These are phyloP conservation scores for Penicillium crystallinum DNA, from an alignment of 495 filamentous ascomycete species.

Conservation along the genomic window DNA sequence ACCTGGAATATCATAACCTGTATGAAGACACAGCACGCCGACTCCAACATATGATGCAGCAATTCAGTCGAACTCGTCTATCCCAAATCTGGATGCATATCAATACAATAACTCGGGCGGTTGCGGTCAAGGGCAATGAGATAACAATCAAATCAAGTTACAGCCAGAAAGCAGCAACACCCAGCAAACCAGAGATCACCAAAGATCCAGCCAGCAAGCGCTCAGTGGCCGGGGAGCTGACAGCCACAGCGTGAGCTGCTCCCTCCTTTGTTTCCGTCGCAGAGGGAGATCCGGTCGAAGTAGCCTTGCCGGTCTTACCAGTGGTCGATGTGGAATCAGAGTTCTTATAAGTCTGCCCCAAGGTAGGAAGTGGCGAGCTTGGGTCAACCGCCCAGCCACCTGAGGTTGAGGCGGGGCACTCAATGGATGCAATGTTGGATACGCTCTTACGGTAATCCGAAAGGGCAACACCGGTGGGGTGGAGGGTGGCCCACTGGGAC, in stretches of 20 bases:
- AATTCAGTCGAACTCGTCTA: conserved; percentile 8
- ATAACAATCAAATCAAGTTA: conserved; percentile 4
- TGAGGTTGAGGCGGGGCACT: conserved; percentile 65
- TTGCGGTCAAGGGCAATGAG: too few species aligned
- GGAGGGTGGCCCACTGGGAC: conserved; percentile 68
- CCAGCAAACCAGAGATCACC: conserved; percentile 18
- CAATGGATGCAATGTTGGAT: conserved; percentile 47
- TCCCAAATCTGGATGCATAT: conserved; percentile 18
- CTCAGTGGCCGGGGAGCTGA: conserved; percentile 16
- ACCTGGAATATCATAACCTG: conserved; percentile 4
- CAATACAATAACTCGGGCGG: conserved; percentile 10
- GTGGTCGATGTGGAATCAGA: conserved; percentile 1
- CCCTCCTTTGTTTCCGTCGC: conserved; percentile 16
- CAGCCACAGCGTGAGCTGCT: conserved; percentile 14
- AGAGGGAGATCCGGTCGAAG: conserved; percentile 8
- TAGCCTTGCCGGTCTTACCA: not conserved
- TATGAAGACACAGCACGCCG: conserved; percentile 7
- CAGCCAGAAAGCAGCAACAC: conserved; percentile 22
- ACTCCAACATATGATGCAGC: not conserved
- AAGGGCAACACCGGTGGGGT: conserved; percentile 59
- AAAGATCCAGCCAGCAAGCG: conserved; percentile 20
- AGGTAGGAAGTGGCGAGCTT: conserved; percentile 59
- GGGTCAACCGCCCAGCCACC: conserved; percentile 70
- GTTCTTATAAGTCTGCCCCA: conserved; percentile 46
- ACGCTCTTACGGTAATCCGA: conserved; percentile 59